Base-by-base conservation (phyloP, 1,284 basidiomycete species). In the Nidula niveotomentosa region DNA sequence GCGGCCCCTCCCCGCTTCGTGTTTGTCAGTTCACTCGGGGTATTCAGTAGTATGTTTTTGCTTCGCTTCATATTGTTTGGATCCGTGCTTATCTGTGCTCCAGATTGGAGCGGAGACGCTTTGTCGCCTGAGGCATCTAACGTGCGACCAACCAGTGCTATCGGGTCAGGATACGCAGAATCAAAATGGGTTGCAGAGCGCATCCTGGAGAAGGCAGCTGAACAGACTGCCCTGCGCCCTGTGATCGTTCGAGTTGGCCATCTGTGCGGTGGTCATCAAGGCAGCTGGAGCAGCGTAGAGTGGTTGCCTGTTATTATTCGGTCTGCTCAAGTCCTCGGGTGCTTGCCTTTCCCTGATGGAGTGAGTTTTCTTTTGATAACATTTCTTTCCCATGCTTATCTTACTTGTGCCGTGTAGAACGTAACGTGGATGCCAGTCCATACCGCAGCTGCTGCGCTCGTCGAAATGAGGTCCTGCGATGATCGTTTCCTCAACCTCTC, bases 171-270 rank as follows among this genome's bases (percentile, higher is more conserved):
- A 1, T 78, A 78, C 58, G 58, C 64, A 10, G 72, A 78, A 57
- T 70, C 71, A 18, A 81, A 80, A 65, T 79, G 76, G 69, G 74
- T 79, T 2, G 66, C 70, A 1, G 76, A 80, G 60, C 58, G 66
- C 30, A 69, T 80, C 17, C 60, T 77, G 13, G 51, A 57, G 7
- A 51, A 49, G 0, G 69, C 67, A 1, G 59, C 62, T 0, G 54
- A 65, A 13, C 18, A 34, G 1, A 66, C 68, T 1, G 15, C 54
- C 0, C 56, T 76, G 7, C 43, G 53, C 8, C 57, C 65, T 0
- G 57, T 68, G 9, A 62, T 73, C 8, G 56, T 76, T 37, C 73
- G 78, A 15, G 62, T 76, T 0, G 76, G 76, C 1, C 75, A 77
- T 52, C 56, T 80, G 0, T 67, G 65, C 23, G 73, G 75, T 6